A percentile compares a stretch with the other conserved stretches of the same genome.
phyloP scores from a whole-genome alignment of 2,329 filamentous ascomycete genomes.

The Colletotrichum noveboracense region DNA sequence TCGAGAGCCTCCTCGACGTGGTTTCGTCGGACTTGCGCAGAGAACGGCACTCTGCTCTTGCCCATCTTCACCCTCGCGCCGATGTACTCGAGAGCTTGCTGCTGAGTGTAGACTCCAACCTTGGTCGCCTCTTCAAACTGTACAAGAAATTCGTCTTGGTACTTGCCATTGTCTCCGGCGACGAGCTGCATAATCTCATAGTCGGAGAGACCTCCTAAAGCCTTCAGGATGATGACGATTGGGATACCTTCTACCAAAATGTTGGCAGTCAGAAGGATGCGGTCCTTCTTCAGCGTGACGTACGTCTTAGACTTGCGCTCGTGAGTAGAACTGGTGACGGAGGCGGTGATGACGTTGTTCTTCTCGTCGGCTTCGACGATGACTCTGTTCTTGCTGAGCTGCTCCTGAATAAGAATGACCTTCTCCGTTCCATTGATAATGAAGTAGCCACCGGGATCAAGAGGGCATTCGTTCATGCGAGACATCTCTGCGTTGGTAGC shows the following conservation, averaged over 20 bases:
- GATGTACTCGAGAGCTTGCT: slow-evolving; percentile 93
- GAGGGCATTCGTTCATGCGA: slow-evolving; percentile 89
- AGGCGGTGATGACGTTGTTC: slow-evolving; percentile 92
- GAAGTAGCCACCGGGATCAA: slow-evolving; percentile 97
- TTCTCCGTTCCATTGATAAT: slow-evolving; percentile 98
- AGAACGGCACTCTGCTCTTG: slow-evolving; percentile 58
- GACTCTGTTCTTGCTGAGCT: slow-evolving; percentile 98
- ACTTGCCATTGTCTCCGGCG: slow-evolving; percentile 82
- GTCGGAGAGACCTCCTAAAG: slow-evolving; percentile 91
- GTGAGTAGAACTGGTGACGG: slow-evolving; percentile 96
- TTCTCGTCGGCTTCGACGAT: slow-evolving; percentile 94
- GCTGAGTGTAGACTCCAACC: slow-evolving; percentile 86
- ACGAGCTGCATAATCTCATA: slow-evolving; percentile 94
- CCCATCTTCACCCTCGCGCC: slow-evolving; percentile 89
- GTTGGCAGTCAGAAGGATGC: slow-evolving; percentile 89
- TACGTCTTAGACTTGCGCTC: slow-evolving; percentile 98
- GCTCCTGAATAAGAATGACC: slow-evolving; percentile 97
- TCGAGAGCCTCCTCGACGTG: slow-evolving; percentile 92
- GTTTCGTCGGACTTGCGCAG: slow-evolving; percentile 67
- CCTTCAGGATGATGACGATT: slow-evolving; percentile 91
- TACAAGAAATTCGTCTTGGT: slow-evolving; percentile 93
- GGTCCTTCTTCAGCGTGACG: slow-evolving; percentile 91
- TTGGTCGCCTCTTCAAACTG: slow-evolving; percentile 94
- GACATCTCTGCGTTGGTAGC: slow-evolving; percentile 91
- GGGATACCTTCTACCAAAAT: slow-evolving; percentile 93